Conservation (phyloP, 192 early-diverging fungal species). For the Coemansia sp. region DNA sequence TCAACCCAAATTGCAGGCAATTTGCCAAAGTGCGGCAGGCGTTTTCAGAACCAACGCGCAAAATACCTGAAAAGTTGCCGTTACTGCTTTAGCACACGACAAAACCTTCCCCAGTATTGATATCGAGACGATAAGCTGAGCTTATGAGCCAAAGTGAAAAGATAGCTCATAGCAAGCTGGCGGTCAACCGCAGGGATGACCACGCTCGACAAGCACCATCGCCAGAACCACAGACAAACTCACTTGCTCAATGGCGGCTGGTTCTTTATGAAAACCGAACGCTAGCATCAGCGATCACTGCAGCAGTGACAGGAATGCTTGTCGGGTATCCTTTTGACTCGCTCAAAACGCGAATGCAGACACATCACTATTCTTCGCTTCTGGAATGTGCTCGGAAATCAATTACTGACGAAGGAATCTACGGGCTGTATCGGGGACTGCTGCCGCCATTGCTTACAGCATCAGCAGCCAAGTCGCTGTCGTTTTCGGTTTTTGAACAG, state of each 20-base stretch:
- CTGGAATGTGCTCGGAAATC: conserved; percentile 74
- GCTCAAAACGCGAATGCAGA: conserved; percentile 96
- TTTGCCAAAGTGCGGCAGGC: too few species aligned
- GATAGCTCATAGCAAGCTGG: too few species aligned
- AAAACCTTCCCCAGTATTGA: too few species aligned
- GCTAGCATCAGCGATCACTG: conserved; percentile 65
- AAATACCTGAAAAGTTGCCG: too few species aligned
- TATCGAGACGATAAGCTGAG: too few species aligned
- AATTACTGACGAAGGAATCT: conserved; percentile 74
- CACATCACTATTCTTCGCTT: conserved; percentile 77
- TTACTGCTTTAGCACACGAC: too few species aligned
- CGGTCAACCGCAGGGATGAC: too few species aligned
- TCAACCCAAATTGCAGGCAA: too few species aligned
- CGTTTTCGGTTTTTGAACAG: conserved; percentile 85
- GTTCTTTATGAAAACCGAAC: conserved; percentile 58
- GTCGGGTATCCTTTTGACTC: conserved; percentile 89
- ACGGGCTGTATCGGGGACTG: conserved; percentile 85
- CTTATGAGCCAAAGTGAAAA: too few species aligned
- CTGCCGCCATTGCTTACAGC: conserved; percentile 80
- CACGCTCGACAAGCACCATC: not conserved
- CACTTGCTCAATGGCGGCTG: conserved; percentile 18
- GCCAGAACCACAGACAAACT: not conserved
- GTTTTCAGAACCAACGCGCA: too few species aligned
- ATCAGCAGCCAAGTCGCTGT: conserved; percentile 83
- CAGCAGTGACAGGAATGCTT: conserved; percentile 65